Evolutionary conservation across 2,329 filamentous ascomycete species (phyloP), one percentile per base, ranked within the genome.

Genomic region (Stylonectria norvegica): DNA sequence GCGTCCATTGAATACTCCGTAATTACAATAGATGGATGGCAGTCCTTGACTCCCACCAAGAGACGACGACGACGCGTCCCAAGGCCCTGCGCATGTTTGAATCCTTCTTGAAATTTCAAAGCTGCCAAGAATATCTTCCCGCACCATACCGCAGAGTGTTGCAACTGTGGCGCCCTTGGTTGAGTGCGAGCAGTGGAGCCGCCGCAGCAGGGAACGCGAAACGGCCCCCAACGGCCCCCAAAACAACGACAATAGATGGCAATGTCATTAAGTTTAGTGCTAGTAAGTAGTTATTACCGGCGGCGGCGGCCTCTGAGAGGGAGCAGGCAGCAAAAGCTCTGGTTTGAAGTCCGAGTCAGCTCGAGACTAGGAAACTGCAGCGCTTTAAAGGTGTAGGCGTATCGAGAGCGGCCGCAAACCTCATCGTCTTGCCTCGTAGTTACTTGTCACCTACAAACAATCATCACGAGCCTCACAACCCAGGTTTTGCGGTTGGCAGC

Each of bases 191-290:
- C 29, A 8, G 28, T 19, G 34, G 23, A 36, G 34, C 35, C 25
- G 38, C 34, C 38, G 27, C 34, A 27, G 35, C 32, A 34, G 36
- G 17, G 20, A 29, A 27, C 23, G 14, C 30, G 10, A 17, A 40
- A 20, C 15, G 39, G 43, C 43, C 43, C 43, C 43, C 43, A 50
- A 50, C 22, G 43, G 46, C 43, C 47, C 47, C 47, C 47, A 43
- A 43, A 18, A 34, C 17, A n/a, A n/a, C n/a, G n/a, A n/a, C n/a
- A n/a, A n/a, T n/a, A n/a, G n/a, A n/a, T n/a, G n/a, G n/a, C n/a
- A n/a, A n/a, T n/a, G n/a, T n/a, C n/a, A n/a, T n/a, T n/a, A n/a
- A n/a, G n/a, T 14, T 22, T 14, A 31, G 41, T 34, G 37, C 25
- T 22, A 4, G n/a, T 41, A 10, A 5, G 27, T 36, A 45, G 41